These are phyloP conservation scores for Cryphonectria nitschkei DNA, from an alignment of 2,329 filamentous ascomycete species.

Conservation along the genomic window DNA sequence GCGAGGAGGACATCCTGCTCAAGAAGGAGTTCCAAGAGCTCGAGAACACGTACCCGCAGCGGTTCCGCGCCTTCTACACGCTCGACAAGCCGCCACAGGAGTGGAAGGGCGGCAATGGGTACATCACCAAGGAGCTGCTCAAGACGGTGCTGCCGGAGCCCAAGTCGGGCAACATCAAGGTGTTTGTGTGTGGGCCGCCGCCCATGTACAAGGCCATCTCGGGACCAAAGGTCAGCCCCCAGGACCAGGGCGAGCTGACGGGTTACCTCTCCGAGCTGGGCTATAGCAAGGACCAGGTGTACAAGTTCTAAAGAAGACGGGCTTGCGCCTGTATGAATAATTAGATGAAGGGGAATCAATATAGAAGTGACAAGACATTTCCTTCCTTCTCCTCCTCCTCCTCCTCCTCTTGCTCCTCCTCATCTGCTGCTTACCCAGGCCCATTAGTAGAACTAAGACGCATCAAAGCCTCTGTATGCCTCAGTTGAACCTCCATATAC, in stretches of 20 bases:
- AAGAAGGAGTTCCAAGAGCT: conserved; percentile 83
- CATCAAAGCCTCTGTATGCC: background rate
- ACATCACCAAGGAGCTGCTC: conserved; percentile 86
- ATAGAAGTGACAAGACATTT: background rate
- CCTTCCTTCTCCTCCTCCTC: background rate
- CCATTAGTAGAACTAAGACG: background rate
- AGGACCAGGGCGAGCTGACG: conserved; percentile 87
- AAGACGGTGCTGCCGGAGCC: conserved; percentile 95
- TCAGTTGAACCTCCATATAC: conserved; percentile 41
- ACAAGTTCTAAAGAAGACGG: conserved; percentile 72
- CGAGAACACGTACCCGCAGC: conserved; percentile 93
- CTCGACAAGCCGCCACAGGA: conserved; percentile 81
- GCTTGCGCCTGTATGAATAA: background rate
- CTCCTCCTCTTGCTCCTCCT: too few relatives aligned
- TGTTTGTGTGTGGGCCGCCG: conserved; percentile 94
- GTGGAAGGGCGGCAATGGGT: conserved; percentile 78
- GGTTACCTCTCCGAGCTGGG: conserved; percentile 85
- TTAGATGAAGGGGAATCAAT: background rate
- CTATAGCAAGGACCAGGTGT: conserved; percentile 78
- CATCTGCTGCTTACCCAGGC: background rate
- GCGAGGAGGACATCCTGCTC: conserved; percentile 88
- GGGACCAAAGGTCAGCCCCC: conserved; percentile 86
- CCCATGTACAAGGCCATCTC: conserved; percentile 92
- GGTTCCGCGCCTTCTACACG: conserved; percentile 94
- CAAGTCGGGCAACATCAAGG: conserved; percentile 88